Percentiles rank a stretch among this genome's conserved stretches.
phyloP scores from a whole-genome alignment of 345 rosid species.

The Citropsis articulata region DNA sequence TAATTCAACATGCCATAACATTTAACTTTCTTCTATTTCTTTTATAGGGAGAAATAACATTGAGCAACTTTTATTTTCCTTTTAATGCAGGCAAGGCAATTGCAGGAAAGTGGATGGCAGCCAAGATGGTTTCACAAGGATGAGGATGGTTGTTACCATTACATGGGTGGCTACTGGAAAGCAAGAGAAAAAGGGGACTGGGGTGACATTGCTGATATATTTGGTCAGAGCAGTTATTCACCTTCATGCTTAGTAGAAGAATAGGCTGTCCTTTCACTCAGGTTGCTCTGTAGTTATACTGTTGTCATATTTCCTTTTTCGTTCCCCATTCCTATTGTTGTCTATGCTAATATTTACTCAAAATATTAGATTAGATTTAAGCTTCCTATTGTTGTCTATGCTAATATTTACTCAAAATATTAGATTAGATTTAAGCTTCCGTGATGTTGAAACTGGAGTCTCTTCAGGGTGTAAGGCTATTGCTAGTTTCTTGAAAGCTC shows the following conservation, averaged over 20 bases:
- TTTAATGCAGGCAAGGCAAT: constrained; percentile 73
- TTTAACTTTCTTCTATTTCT: background rate
- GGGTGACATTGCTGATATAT: constrained; percentile 71
- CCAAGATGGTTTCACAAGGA: constrained; percentile 90
- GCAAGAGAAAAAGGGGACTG: constrained; percentile 68
- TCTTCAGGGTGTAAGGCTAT: background rate
- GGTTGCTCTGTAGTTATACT: background rate
- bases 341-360: background rate
- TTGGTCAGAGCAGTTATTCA: constrained; percentile 54
- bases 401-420: constrained; percentile 4
- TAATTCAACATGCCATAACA: background rate
- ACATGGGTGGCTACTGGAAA: constrained; percentile 93
- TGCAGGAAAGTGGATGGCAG: constrained; percentile 99
- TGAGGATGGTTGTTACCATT: constrained; percentile 83
- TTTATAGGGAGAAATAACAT: background rate
- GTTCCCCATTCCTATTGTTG: background rate
- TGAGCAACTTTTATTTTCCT: background rate
- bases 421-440: constrained; percentile 5
- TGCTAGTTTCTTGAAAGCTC: background rate
- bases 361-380: constrained; percentile 7
- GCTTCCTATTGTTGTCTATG: background rate
- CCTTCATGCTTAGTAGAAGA: constrained; percentile 33
- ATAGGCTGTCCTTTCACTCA: constrained; percentile 18
- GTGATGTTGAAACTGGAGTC: background rate
- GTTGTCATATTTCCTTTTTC: background rate